Conservation (phyloP, 495 filamentous ascomycete species). For the Aspergillus leporis region DNA sequence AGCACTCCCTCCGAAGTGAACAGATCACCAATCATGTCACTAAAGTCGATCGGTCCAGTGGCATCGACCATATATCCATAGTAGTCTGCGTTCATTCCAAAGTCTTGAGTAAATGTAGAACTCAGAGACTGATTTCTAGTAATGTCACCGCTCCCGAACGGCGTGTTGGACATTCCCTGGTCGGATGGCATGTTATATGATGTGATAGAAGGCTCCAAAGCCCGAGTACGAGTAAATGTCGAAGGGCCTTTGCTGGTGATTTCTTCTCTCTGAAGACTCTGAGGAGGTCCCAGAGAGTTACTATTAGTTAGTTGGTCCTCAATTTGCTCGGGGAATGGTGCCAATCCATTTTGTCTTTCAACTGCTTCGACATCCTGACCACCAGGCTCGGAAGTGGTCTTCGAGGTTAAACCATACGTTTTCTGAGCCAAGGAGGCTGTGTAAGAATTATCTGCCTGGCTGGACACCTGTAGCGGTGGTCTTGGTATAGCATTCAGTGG, state of each 20-base stretch:
- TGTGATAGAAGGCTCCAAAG: neutral
- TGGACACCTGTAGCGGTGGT: neutral
- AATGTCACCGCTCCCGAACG: neutral
- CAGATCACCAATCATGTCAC: neutral
- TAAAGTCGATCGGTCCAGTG: conserved; percentile 2
- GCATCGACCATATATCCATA: neutral
- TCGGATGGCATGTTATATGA: neutral
- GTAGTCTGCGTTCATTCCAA: neutral
- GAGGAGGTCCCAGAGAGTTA: neutral
- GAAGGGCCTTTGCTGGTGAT: neutral
- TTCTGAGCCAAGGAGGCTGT: neutral
- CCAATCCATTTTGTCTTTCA: neutral
- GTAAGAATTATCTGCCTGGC: neutral
- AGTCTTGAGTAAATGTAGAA: neutral
- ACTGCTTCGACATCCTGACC: neutral
- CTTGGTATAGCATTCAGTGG: neutral
- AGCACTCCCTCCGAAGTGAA: neutral
- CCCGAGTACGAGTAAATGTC: neutral
- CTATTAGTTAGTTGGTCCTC: neutral
- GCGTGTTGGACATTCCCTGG: neutral
- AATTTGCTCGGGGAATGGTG: neutral
- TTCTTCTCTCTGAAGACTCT: neutral
- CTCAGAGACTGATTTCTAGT: neutral
- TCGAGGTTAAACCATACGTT: neutral
- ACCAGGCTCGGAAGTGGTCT: neutral